phyloP scores from a whole-genome alignment of 1,284 basidiomycete species.

The Cutaneotrichosporon dermatis region DNA sequence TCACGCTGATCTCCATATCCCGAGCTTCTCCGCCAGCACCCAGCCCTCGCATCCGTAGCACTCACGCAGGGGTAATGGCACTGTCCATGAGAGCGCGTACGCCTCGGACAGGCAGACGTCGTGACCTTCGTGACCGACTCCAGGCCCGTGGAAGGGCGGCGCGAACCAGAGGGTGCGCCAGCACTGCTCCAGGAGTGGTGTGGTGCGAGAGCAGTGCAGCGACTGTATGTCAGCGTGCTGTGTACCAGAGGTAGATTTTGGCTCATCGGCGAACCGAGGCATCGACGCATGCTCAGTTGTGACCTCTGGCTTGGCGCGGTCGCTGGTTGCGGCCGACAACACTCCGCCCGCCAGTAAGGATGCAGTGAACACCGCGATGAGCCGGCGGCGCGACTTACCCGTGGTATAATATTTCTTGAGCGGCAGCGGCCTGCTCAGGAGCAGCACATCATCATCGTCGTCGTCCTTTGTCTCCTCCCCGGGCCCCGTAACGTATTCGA shows the following conservation, averaged over 20 bases:
- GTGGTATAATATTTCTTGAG: slow-evolving; percentile 9
- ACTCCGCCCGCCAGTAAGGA: too few relatives aligned
- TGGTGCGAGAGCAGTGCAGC: slow-evolving; percentile 19
- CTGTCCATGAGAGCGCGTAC: slow-evolving; percentile 10
- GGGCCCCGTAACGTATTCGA: slow-evolving; percentile 9
- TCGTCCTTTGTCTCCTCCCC: slow-evolving; percentile 13
- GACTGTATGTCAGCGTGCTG: slow-evolving; percentile 9
- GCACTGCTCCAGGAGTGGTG: slow-evolving; percentile 20
- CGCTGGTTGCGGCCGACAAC: too few relatives aligned
- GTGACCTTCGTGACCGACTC: slow-evolving; percentile 10
- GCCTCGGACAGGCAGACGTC: slow-evolving; percentile 1
- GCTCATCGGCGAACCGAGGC: too few relatives aligned
- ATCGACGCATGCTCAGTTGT: too few relatives aligned
- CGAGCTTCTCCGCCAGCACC: too few relatives aligned
- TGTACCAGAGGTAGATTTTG: background rate
- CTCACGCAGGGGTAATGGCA: slow-evolving; percentile 19
- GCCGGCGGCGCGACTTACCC: slow-evolving; percentile 6
- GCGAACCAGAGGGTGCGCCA: slow-evolving; percentile 20
- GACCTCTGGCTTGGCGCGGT: background rate
- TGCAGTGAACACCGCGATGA: background rate
- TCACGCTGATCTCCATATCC: too few relatives aligned
- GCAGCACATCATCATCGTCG: slow-evolving; percentile 21
- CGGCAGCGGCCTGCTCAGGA: slow-evolving; percentile 11
- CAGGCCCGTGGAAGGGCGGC: slow-evolving; percentile 18
- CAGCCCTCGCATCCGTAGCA: background rate